Base-by-base conservation (phyloP, 371 early-diverging fungal genomes). In the Sporodiniella umbellata region DNA sequence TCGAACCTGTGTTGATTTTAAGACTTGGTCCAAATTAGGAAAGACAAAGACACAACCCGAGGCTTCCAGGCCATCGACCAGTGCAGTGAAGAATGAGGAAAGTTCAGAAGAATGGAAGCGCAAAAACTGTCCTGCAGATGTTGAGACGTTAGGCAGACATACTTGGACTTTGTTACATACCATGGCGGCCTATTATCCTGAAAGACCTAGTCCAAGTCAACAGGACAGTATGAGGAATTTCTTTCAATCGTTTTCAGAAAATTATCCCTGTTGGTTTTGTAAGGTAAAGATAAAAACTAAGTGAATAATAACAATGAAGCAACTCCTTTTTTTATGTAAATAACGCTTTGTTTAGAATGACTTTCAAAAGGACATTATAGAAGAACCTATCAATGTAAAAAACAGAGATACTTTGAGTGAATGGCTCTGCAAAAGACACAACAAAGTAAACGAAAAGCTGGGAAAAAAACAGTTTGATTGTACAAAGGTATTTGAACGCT, bases 121-220 rank as follows among this genome's bases (percentile, higher is more conserved):
- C n/a, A 54, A 72, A 24, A 85, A 84, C 23, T 97, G 96, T 65
- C 98, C 98, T 8, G 89, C 94, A 0, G 96, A 95, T 68, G 86
- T 87, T 3, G 73, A 79, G 46, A 84, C 85, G 42, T 88, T 99
- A 12, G 99, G 99, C 25, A 72, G 88, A 23, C 76, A 89, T 11
- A 94, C 98, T 1, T 99, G 99, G 99, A 94, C 96, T 3, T 90
- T 98, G 53, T 72, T 99, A 30, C 99, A 99, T 72, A 97, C 97
- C 1, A 93, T 97, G 89, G 96, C 96, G 2, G 93, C 98, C 0
- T 94, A 95, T 64, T 99, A 96, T 63, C 98, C 99, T 0, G 88
- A 90, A 15, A 70, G 70, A 8, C 96, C 99, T 0, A 79, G 84
- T 1, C 42, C 54, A 0, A 53, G 66, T 37, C 86, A 98, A 53